Conservation (phyloP, 495 filamentous ascomycete species). For the Aspergillus affinis region DNA sequence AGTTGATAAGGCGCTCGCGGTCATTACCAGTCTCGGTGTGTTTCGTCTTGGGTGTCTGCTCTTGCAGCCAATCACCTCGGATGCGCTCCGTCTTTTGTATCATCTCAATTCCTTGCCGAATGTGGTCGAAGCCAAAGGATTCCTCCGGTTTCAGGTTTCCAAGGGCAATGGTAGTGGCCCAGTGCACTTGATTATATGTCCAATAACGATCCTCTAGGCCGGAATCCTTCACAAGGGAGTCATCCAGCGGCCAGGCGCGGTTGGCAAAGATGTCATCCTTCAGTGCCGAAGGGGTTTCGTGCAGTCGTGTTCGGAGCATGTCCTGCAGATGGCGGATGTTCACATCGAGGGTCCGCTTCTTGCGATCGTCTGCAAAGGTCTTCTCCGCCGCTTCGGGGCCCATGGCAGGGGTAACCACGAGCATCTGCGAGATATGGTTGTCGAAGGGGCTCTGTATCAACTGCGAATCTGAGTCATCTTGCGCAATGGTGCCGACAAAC, state of each 20-base stretch:
- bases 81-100: constrained; percentile 37
- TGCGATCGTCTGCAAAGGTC: constrained; percentile 44
- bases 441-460: constrained; percentile 48
- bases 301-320: constrained; percentile 55
- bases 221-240: constrained; percentile 35
- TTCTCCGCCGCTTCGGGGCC: constrained; percentile 32
- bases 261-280: constrained; percentile 35
- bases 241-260: constrained; percentile 39
- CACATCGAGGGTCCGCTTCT: constrained; percentile 55
- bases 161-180: constrained; percentile 59
- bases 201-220: constrained; percentile 55
- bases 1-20: constrained; percentile 36
- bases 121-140: constrained; percentile 40
- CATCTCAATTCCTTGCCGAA: constrained; percentile 38
- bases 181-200: constrained; percentile 60
- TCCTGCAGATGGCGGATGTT: constrained; percentile 70
- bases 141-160: constrained; percentile 49
- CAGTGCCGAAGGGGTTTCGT: constrained; percentile 31
- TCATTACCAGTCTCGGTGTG: constrained; percentile 27
- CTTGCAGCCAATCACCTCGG: constrained; percentile 40
- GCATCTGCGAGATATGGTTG: constrained; percentile 48
- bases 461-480: constrained; percentile 41
- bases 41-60: constrained; percentile 29
- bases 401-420: constrained; percentile 52
- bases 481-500: constrained; percentile 67